Percentiles rank a stretch among this genome's conserved stretches.
Evolutionary conservation across 176 grass and related monocot genomes (phyloP).

Genomic region (Ensete glaucum): DNA sequence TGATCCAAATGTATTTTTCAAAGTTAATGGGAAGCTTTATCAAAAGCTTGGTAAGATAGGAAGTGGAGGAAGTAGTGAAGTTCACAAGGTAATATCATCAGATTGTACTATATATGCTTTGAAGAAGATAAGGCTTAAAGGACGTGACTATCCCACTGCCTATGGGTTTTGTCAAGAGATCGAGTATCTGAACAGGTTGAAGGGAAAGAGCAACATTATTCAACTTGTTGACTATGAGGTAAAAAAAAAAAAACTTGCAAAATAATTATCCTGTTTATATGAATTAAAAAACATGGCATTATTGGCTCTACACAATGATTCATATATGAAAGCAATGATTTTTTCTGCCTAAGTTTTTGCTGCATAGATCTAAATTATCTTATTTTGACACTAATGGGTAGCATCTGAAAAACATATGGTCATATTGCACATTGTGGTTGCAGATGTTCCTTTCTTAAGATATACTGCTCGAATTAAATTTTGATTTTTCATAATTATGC

Average conservation of each 20-base stretch:
- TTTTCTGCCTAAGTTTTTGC: too few species aligned
- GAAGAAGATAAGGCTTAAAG: slow-evolving; percentile 96
- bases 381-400: too few species aligned
- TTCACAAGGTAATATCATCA: slow-evolving; percentile 83
- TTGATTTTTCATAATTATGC: too few species aligned
- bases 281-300: background rate
- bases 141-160: slow-evolving; percentile 85
- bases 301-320: background rate
- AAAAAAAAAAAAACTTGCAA: slow-evolving; percentile 12
- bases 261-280: background rate
- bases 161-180: slow-evolving; percentile 96
- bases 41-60: slow-evolving; percentile 98
- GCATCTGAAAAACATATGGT: too few species aligned
- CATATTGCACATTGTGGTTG: too few species aligned
- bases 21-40: slow-evolving; percentile 89
- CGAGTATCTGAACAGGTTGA: slow-evolving; percentile 77
- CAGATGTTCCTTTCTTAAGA: too few species aligned
- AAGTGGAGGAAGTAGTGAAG: slow-evolving; percentile 91
- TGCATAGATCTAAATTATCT: too few species aligned
- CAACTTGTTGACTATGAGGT: slow-evolving; percentile 96
- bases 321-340: background rate
- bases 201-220: slow-evolving; percentile 89
- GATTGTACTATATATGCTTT: slow-evolving; percentile 80
- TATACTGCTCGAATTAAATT: too few species aligned
- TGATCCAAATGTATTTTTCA: slow-evolving; percentile 75